These are phyloP conservation scores for Microsporum audouinii DNA, from an alignment of 2,329 filamentous ascomycete genomes.

Conservation along the genomic window DNA sequence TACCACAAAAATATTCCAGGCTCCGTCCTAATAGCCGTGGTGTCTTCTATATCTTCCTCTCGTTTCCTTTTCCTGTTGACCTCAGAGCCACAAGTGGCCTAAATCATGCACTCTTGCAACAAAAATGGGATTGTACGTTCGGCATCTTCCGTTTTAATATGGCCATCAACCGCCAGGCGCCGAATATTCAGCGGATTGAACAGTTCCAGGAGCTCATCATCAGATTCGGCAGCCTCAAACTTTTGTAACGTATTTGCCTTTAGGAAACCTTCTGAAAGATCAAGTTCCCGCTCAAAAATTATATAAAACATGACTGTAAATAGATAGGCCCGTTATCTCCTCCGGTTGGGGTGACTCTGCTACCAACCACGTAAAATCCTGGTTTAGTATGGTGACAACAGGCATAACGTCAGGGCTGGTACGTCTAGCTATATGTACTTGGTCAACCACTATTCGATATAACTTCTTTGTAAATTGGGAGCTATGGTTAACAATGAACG, in stretches of 20 bases:
- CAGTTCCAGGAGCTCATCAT: neutral
- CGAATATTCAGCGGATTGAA: neutral
- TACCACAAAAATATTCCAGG: too few relatives aligned
- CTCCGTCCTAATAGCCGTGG: too few relatives aligned
- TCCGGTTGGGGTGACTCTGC: neutral
- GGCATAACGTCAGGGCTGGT: neutral
- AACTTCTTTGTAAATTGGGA: neutral
- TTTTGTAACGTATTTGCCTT: neutral
- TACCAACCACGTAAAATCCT: neutral
- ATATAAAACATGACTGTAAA: neutral
- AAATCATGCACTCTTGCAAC: neutral
- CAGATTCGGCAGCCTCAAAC: neutral
- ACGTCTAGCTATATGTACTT: neutral
- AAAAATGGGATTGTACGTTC: neutral
- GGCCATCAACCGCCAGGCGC: neutral
- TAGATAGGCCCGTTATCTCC: neutral
- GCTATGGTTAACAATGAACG: neutral
- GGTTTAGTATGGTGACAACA: neutral
- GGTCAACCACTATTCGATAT: neutral
- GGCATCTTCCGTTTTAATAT: neutral
- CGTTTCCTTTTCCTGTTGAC: neutral
- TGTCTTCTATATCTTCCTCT: too few relatives aligned
- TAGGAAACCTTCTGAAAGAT: neutral
- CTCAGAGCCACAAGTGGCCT: neutral
- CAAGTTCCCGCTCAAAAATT: neutral